A percentile compares a stretch with the other conserved stretches of the same genome.
These are phyloP conservation scores for Trichoderma lentiforme DNA, from an alignment of 2,329 filamentous ascomycete genomes.

Conservation along the genomic window DNA sequence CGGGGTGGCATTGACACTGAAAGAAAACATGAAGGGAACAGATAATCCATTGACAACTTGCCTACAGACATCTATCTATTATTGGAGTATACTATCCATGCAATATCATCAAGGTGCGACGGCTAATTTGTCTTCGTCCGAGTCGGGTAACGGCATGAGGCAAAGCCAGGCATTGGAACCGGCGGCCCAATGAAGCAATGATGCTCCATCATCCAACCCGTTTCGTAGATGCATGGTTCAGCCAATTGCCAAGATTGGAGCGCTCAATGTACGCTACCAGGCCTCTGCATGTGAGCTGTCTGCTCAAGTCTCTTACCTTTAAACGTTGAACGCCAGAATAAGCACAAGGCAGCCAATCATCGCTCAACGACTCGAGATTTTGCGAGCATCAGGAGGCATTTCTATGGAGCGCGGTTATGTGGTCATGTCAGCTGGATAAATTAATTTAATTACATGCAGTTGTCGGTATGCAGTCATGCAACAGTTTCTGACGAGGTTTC, in stretches of 20 bases:
- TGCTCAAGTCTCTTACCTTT: not conserved
- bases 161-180: not conserved
- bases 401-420: not conserved
- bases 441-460: not conserved
- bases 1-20: not conserved
- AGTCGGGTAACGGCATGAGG: not conserved
- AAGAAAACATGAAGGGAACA: not conserved
- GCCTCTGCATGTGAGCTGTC: not conserved
- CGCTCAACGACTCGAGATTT: not conserved
- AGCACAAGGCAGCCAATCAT: not conserved
- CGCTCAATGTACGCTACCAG: not conserved
- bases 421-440: not conserved
- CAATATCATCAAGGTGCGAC: not conserved
- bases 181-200: not conserved
- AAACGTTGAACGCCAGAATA: not conserved
- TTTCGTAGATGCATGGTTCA: not conserved
- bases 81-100: not conserved
- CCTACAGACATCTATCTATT: too few species aligned
- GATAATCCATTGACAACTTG: not conserved
- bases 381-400: not conserved
- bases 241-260: slow-evolving; percentile 6
- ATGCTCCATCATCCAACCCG: not conserved
- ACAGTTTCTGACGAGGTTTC: not conserved
- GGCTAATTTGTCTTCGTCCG: not conserved
- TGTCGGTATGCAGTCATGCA: not conserved